These are phyloP conservation scores for Termitomyces sp. DNA, from an alignment of 768 basidiomycete species.

Conservation along the genomic window DNA sequence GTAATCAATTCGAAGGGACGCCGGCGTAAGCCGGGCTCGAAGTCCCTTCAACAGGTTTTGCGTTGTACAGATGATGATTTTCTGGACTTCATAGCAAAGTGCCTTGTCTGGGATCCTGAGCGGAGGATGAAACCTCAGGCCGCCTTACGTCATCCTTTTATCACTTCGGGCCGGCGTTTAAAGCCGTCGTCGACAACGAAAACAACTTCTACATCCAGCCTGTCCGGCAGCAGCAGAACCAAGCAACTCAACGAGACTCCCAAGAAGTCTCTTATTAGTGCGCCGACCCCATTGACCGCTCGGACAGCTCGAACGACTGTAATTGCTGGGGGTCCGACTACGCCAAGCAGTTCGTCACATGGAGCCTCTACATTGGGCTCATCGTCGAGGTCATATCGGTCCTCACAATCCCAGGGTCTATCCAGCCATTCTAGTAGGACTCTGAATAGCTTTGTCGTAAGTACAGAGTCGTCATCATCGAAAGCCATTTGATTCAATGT, in stretches of 20 bases:
- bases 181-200: slow-evolving; percentile 51
- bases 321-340: slow-evolving; percentile 48
- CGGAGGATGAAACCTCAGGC: slow-evolving; percentile 90
- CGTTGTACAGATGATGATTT: slow-evolving; percentile 94
- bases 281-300: slow-evolving; percentile 83
- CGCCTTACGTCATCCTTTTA: slow-evolving; percentile 89
- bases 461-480: slow-evolving; percentile 23
- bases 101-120: slow-evolving; percentile 98
- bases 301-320: slow-evolving; percentile 59
- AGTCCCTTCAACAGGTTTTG: slow-evolving; percentile 85
- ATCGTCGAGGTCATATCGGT: slow-evolving; percentile 61
- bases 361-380: slow-evolving; percentile 50
- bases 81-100: slow-evolving; percentile 95
- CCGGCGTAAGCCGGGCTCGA: slow-evolving; percentile 86
- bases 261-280: slow-evolving; percentile 88
- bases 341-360: slow-evolving; percentile 55
- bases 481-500: slow-evolving; percentile 11
- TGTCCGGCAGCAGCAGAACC: slow-evolving; percentile 48
- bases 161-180: slow-evolving; percentile 60
- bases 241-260: slow-evolving; percentile 66
- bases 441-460: slow-evolving; percentile 66
- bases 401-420: slow-evolving; percentile 67
- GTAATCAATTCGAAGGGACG: slow-evolving; percentile 97
- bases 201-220: slow-evolving; percentile 53
- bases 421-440: slow-evolving; percentile 76